phyloP scores from a whole-genome alignment of 768 basidiomycete species.

The Hericium erinaceus region DNA sequence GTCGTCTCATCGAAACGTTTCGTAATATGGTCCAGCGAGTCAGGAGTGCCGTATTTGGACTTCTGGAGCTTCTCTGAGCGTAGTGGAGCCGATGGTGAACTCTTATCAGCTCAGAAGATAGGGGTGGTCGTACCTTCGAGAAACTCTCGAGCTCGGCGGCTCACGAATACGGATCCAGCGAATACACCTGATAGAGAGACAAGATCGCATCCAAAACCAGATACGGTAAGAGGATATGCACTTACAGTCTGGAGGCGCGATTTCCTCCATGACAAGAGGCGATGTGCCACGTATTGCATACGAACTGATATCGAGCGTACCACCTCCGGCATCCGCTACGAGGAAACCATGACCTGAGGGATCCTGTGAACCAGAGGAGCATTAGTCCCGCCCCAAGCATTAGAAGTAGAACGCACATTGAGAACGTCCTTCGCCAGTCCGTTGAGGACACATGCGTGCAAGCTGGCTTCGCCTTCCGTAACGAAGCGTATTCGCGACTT shows the following conservation, averaged over 20 bases:
- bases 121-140: conserved; percentile 43
- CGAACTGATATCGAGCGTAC: conserved; percentile 73
- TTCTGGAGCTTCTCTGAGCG: conserved; percentile 56
- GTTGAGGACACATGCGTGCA: conserved; percentile 72
- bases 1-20: conserved; percentile 78
- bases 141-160: conserved; percentile 62
- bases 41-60: conserved; percentile 64
- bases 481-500: conserved; percentile 70
- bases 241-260: conserved; percentile 75
- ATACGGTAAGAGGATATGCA: conserved; percentile 1
- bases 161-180: conserved; percentile 77
- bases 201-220: neutral
- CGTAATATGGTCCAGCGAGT: conserved; percentile 70
- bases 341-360: conserved; percentile 71
- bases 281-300: conserved; percentile 63
- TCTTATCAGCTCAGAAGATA: neutral
- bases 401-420: conserved; percentile 35
- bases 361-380: conserved; percentile 32
- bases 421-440: conserved; percentile 73
- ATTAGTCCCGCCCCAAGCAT: neutral
- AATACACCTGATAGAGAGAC: conserved; percentile 48
- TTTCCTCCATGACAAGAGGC: conserved; percentile 73
- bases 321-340: conserved; percentile 74
- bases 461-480: conserved; percentile 76
- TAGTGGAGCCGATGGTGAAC: neutral